These are phyloP conservation scores for Vicia villosa DNA, from an alignment of 306 rosid genomes.

Conservation along the genomic window DNA sequence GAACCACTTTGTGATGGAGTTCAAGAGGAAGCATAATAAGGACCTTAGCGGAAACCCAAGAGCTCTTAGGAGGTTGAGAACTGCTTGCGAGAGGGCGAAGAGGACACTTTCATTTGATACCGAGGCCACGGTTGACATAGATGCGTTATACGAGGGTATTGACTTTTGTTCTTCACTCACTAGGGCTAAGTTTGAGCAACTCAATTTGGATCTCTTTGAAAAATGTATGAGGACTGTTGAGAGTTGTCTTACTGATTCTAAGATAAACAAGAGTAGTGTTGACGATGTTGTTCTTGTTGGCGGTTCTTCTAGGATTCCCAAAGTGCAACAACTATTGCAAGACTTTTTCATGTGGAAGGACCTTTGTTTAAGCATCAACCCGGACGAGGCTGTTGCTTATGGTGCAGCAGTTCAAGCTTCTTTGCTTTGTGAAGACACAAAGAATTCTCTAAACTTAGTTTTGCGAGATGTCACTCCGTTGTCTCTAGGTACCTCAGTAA, in stretches of 20 bases:
- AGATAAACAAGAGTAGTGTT: not conserved
- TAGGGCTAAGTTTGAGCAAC: constrained; percentile 22
- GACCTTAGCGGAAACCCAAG: constrained; percentile 29
- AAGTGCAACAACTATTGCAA: not conserved
- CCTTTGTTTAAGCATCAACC: not conserved
- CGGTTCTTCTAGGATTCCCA: constrained; percentile 30
- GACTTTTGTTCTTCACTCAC: not conserved
- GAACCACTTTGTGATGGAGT: constrained; percentile 10
- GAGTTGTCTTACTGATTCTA: not conserved
- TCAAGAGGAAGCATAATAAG: constrained; percentile 15
- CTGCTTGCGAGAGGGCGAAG: not conserved
- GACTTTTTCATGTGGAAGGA: constrained; percentile 12
- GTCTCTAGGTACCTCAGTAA: not conserved
- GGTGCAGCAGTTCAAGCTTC: constrained; percentile 29
- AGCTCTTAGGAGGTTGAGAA: constrained; percentile 33
- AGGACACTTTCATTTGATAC: not conserved
- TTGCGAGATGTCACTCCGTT: constrained; percentile 33
- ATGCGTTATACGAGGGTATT: not conserved
- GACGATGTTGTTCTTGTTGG: constrained; percentile 32
- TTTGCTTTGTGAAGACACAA: not conserved
- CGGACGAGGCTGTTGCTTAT: constrained; percentile 35
- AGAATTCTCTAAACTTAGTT: not conserved
- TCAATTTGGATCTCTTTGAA: not conserved
- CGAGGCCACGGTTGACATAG: not conserved
- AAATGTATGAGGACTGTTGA: not conserved